A percentile compares a stretch with the other conserved stretches of the same genome.
Conservation (phyloP, 2,329 filamentous ascomycete species). For the Talaromyces amestolkiae region DNA sequence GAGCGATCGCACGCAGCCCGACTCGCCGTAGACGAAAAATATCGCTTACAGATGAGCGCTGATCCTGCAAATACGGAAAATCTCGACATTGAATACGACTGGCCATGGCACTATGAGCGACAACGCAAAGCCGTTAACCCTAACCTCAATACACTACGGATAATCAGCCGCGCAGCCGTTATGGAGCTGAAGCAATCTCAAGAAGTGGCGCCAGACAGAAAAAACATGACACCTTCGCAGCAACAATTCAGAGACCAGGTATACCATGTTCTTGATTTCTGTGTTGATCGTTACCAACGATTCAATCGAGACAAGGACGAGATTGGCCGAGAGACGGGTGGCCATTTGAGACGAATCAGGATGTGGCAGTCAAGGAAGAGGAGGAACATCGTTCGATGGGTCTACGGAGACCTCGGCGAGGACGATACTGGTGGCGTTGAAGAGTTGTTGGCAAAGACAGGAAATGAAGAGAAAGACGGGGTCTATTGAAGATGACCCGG, state of each 20-base stretch:
- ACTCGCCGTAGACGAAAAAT: constrained; percentile 13
- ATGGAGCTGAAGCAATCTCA: constrained; percentile 26
- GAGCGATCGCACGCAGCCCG: constrained; percentile 26
- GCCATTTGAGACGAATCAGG: constrained; percentile 23
- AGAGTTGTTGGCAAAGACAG: constrained; percentile 7
- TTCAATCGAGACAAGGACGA: constrained; percentile 30
- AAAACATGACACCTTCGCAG: not conserved
- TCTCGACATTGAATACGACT: constrained; percentile 30
- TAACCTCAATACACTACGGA: constrained; percentile 36
- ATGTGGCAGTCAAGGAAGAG: constrained; percentile 13
- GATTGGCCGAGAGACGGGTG: constrained; percentile 36
- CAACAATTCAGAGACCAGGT: constrained; percentile 1
- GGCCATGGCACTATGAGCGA: constrained; percentile 25
- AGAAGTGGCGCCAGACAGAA: constrained; percentile 11
- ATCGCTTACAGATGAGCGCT: constrained; percentile 15
- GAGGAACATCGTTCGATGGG: constrained; percentile 13
- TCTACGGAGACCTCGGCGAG: not conserved
- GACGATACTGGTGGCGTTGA: not conserved
- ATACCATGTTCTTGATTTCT: constrained; percentile 32
- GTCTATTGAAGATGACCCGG: not conserved
- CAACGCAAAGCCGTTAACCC: constrained; percentile 33
- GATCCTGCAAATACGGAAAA: constrained; percentile 13
- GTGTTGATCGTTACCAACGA: constrained; percentile 32
- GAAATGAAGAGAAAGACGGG: not conserved
- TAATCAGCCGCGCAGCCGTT: constrained; percentile 36